Percentiles rank a stretch among this genome's conserved stretches.
phyloP scores from a whole-genome alignment of 805 yeast species.

The Teunomyces panamensis region DNA sequence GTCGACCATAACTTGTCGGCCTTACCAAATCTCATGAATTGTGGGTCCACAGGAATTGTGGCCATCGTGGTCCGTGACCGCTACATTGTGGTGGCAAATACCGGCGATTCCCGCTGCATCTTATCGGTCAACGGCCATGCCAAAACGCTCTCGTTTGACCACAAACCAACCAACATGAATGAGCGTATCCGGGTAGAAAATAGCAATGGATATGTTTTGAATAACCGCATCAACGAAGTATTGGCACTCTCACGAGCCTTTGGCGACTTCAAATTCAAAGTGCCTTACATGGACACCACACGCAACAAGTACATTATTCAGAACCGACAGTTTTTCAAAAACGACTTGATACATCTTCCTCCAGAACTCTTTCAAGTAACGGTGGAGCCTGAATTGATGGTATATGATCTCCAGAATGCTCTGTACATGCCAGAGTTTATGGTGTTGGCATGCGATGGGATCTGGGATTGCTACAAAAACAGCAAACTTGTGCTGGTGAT shows the following conservation, averaged over 20 bases:
- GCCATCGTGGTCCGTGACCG: slow-evolving; percentile 27
- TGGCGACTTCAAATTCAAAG: slow-evolving; percentile 43
- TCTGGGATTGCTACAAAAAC: slow-evolving; percentile 53
- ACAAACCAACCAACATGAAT: slow-evolving; percentile 43
- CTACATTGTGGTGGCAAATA: slow-evolving; percentile 58
- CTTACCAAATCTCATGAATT: slow-evolving; percentile 26
- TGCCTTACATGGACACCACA: slow-evolving; percentile 30
- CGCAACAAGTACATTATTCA: slow-evolving; percentile 30
- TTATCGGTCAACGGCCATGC: slow-evolving; percentile 51
- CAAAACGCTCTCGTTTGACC: slow-evolving; percentile 49
- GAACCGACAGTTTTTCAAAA: slow-evolving; percentile 18
- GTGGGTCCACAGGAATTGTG: slow-evolving; percentile 44
- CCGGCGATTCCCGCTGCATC: slow-evolving; percentile 75
- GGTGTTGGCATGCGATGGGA: slow-evolving; percentile 45
- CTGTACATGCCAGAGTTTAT: slow-evolving; percentile 32
- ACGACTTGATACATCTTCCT: slow-evolving; percentile 34
- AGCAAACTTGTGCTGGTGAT: slow-evolving; percentile 51
- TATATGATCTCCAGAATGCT: slow-evolving; percentile 27
- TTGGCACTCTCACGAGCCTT: slow-evolving; percentile 44
- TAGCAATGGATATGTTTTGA: slow-evolving; percentile 35
- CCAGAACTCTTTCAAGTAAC: slow-evolving; percentile 44
- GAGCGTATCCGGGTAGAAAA: slow-evolving; percentile 43
- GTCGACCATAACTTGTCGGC: slow-evolving; percentile 30
- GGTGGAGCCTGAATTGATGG: slow-evolving; percentile 42
- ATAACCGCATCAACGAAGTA: slow-evolving; percentile 41